Evolutionary conservation across 148 eudicot genomes (phyloP), one percentile per base, ranked within the genome.

Genomic region (Chenopodium berlandieri): DNA sequence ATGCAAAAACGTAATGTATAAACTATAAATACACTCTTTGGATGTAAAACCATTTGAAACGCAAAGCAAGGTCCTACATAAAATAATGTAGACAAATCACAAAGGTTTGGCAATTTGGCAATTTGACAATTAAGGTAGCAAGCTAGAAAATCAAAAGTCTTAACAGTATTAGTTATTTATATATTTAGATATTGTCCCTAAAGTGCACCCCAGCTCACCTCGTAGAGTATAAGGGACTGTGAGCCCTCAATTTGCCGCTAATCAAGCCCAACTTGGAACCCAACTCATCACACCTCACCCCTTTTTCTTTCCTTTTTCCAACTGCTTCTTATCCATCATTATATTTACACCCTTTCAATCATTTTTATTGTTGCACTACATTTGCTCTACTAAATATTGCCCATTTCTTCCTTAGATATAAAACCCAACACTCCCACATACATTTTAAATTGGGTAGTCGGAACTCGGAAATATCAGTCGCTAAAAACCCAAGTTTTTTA

Each of bases 221-320:
- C 74, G 50, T 52, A 19, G 25, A 74, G 48, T 34, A 17, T 20
- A 50, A 63, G 46, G 48, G 47, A 60, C 56, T 75, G 32, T 12
- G 82, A 82, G 83, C 74, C 4, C 78, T 84, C 83, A 81, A 73
- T 78, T 50, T 50, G 88, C 83, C 90, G 90, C 86, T 79, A 88
- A 86, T 88, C 86, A 88, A 88, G 90, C 85, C 85, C 81, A 80
- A 87, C 80, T 73, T 84, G 80, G 71, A 82, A 67, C 79, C 83
- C 90, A 86, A 73, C 88, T 88, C 90, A 88, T 78, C 4, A 16
- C 62, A 12, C 27, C 72, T 60, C 17, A 75, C 81, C 52, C 25
- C 80, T 71, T 81, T 80, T 79, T 34, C 40, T 34, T 31, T 22
- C 71, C 48, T 16, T 47, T 22, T 69, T 64, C 65, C 27, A 65